A percentile compares a stretch with the other conserved stretches of the same genome.
These are phyloP conservation scores for Clavaria fumosa DNA, from an alignment of 768 basidiomycete genomes.

Conservation along the genomic window DNA sequence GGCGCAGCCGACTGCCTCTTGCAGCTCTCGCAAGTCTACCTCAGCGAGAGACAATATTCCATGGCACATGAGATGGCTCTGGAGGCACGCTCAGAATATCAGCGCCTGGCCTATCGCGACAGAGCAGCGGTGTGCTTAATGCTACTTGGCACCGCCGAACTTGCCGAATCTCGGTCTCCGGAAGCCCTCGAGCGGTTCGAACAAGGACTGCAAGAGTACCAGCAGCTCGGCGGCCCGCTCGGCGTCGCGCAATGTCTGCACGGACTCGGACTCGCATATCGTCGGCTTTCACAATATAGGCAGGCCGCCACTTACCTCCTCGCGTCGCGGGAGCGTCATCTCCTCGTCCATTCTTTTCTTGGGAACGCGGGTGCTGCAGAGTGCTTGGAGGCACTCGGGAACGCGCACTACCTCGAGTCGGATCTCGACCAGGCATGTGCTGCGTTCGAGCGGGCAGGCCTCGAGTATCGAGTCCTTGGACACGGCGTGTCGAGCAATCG, in stretches of 20 bases:
- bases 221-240: slow-evolving; percentile 3
- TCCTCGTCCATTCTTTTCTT: background rate
- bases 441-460: too few species aligned
- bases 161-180: background rate
- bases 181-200: slow-evolving; percentile 3
- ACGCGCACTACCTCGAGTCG: too few species aligned
- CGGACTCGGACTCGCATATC: slow-evolving; percentile 3
- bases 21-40: slow-evolving; percentile 2
- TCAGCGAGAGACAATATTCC: slow-evolving; percentile 3
- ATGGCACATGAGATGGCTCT: slow-evolving; percentile 2
- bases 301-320: background rate
- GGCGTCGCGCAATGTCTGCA: slow-evolving; percentile 7
- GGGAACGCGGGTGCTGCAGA: slow-evolving; percentile 5
- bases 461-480: too few species aligned
- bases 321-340: slow-evolving; percentile 1
- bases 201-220: slow-evolving; percentile 6
- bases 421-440: too few species aligned
- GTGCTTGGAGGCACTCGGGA: slow-evolving; percentile 1
- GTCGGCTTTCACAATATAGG: slow-evolving; percentile 1
- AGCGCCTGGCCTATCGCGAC: slow-evolving; percentile 3
- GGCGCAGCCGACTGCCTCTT: slow-evolving; percentile 5
- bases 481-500: too few species aligned
- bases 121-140: slow-evolving; percentile 4
- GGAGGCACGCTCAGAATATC: slow-evolving; percentile 1
- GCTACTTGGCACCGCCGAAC: slow-evolving; percentile 1